These are phyloP conservation scores for Diaporthe ampelina DNA, from an alignment of 2,329 filamentous ascomycete genomes.

Conservation along the genomic window DNA sequence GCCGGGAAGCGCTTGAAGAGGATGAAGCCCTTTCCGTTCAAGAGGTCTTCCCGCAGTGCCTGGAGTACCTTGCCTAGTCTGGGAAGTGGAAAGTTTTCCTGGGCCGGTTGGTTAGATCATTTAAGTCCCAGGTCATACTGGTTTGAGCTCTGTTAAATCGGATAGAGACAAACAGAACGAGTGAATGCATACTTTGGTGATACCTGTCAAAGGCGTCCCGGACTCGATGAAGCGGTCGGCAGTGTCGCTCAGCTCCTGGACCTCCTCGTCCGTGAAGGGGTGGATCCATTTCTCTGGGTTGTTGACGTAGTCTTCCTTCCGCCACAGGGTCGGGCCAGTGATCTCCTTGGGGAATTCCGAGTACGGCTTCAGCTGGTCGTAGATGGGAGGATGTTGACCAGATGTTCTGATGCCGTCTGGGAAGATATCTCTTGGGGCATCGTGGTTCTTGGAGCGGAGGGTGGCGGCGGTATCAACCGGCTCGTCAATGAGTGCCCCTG, in stretches of 20 bases:
- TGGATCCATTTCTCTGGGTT: slow-evolving; percentile 81
- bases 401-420: slow-evolving; percentile 67
- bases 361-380: slow-evolving; percentile 75
- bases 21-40: slow-evolving; percentile 91
- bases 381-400: slow-evolving; percentile 80
- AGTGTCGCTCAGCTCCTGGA: slow-evolving; percentile 75
- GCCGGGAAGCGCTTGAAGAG: slow-evolving; percentile 90
- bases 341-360: slow-evolving; percentile 79
- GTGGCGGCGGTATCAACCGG: slow-evolving; percentile 26
- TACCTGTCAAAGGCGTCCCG: slow-evolving; percentile 78
- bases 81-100: slow-evolving; percentile 61
- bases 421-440: slow-evolving; percentile 56
- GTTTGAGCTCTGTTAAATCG: background rate
- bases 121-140: background rate
- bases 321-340: slow-evolving; percentile 80
- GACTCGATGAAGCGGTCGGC: slow-evolving; percentile 78
- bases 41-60: slow-evolving; percentile 57
- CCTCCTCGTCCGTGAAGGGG: slow-evolving; percentile 74
- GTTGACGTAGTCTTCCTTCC: slow-evolving; percentile 72
- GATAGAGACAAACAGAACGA: background rate
- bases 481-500: slow-evolving; percentile 41
- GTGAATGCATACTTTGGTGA: slow-evolving; percentile 53
- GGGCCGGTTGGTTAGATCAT: background rate
- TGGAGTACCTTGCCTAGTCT: slow-evolving; percentile 54
- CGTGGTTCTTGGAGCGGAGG: slow-evolving; percentile 48